Evolutionary conservation across 192 early-diverging fungal genomes (phyloP), one percentile per base, ranked within the genome.

Genomic region (Dimargaris cristalligena): DNA sequence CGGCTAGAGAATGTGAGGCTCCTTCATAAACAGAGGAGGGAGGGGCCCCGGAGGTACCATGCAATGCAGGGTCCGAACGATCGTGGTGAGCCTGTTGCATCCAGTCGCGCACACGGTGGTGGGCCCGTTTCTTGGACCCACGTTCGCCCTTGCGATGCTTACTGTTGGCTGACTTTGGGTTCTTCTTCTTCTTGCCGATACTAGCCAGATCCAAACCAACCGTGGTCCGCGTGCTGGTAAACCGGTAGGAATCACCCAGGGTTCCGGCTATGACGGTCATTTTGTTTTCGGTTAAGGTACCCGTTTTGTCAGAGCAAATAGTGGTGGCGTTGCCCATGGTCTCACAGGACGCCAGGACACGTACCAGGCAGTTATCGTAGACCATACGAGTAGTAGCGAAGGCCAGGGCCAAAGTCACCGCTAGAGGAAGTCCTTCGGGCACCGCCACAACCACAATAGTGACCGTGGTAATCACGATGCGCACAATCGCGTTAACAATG

Each of bases 321-420:
- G 94, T 95, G 11, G 93, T 99, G 11, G 96, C 96, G 63, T 92
- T 94, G 52, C 87, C 87, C 96, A 99, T 99, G 26, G 94, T 97
- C 69, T 99, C 96, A 70, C 96, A 99, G 8, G 96, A 90, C 30
- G 88, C 83, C 14, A 99, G 74, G 51, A 97, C 83, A 28, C 96
- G 84, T 30, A 99, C 96, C 23, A 99, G 73, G 71, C 97, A 97
- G 60, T 94, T 92, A 70, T 99, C 94, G 55, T 91, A 90, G 51
- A 97, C 67, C 96, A 99, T 99, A 16, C 85, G 73, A 34, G 83
- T 82, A 16, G 96, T 97, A 3, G 92, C 93, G 69, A 90, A 88
- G 1, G 93, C 93, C 46, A 99, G 76, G 2, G 96, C 85, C 51
- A 99, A 70, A 1, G 94, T 97, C 30, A 99, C 96, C 14, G 96